Conservation (phyloP, 2,329 filamentous ascomycete species). For the Zelopaecilomyces penicillatus region DNA sequence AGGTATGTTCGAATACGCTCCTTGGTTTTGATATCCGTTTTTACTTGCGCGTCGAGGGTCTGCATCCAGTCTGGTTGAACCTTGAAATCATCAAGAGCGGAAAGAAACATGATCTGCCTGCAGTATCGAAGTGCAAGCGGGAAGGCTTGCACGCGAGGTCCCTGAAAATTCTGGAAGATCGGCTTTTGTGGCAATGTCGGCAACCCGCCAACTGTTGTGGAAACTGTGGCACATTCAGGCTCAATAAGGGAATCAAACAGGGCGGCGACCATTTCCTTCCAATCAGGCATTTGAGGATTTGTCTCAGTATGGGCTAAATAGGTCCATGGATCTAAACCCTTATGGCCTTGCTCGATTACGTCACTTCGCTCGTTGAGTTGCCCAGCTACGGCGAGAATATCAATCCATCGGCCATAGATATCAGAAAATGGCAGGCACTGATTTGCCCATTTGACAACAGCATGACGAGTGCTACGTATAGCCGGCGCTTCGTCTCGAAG, state of each 20-base stretch:
- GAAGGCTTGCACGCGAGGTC: slow-evolving; percentile 47
- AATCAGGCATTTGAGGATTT: slow-evolving; percentile 38
- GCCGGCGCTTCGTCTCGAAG: slow-evolving; percentile 40
- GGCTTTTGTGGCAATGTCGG: slow-evolving; percentile 6
- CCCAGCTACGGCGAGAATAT: slow-evolving; percentile 70
- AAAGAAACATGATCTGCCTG: slow-evolving; percentile 43
- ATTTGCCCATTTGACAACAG: slow-evolving; percentile 83
- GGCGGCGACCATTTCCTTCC: slow-evolving; percentile 39
- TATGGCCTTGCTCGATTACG: slow-evolving; percentile 80
- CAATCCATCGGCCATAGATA: slow-evolving; percentile 74
- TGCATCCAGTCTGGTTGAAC: slow-evolving; percentile 79
- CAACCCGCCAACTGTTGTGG: background rate
- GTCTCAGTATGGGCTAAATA: slow-evolving; percentile 37
- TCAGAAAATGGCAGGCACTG: slow-evolving; percentile 75
- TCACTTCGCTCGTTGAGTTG: slow-evolving; percentile 64
- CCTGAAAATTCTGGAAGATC: slow-evolving; percentile 39
- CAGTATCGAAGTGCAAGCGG: slow-evolving; percentile 63
- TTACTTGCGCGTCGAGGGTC: slow-evolving; percentile 63
- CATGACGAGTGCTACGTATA: slow-evolving; percentile 69
- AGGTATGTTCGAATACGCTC: slow-evolving; percentile 49
- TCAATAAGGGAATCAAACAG: slow-evolving; percentile 38
- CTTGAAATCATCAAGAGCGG: slow-evolving; percentile 40
- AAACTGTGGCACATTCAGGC: slow-evolving; percentile 21
- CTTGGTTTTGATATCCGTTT: slow-evolving; percentile 59
- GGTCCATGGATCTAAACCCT: slow-evolving; percentile 67